A percentile compares a stretch with the other conserved stretches of the same genome.
These are phyloP conservation scores for Pholiota adiposa DNA, from an alignment of 1,284 basidiomycete genomes.

Conservation along the genomic window DNA sequence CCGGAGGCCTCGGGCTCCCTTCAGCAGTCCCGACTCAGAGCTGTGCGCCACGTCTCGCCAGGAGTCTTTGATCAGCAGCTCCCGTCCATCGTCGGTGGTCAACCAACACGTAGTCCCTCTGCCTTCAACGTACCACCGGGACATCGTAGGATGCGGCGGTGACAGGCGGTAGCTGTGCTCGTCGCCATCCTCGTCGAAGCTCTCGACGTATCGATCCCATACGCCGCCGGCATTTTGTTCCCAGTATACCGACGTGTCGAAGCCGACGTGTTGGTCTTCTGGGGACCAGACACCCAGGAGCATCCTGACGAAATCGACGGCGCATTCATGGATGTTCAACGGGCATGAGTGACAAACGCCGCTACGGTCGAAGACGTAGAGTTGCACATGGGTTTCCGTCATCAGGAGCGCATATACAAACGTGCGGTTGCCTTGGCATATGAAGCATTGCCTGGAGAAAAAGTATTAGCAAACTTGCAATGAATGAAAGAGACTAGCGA, in stretches of 20 bases:
- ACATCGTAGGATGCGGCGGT: not conserved
- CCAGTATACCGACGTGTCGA: conserved; percentile 24
- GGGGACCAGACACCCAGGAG: conserved; percentile 15
- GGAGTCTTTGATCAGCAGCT: not conserved
- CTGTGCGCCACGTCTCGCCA: not conserved
- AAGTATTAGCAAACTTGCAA: not conserved
- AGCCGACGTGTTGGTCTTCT: conserved; percentile 17
- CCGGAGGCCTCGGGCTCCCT: not conserved
- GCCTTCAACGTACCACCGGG: not conserved
- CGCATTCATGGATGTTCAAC: conserved; percentile 9
- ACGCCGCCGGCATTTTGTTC: not conserved
- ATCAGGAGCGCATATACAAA: conserved; percentile 16
- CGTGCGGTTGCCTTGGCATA: not conserved
- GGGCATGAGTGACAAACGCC: conserved; percentile 10
- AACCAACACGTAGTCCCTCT: not conserved
- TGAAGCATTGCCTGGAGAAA: conserved; percentile 10
- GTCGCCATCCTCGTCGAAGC: not conserved
- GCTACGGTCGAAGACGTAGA: conserved; percentile 20
- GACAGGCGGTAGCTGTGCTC: not conserved
- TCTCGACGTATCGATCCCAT: not conserved
- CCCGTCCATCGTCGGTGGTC: not conserved
- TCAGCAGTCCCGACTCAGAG: not conserved
- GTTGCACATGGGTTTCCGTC: conserved; percentile 7
- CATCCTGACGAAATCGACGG: conserved; percentile 11
- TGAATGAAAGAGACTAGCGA: not conserved